Evolutionary conservation across 371 early-diverging fungal genomes (phyloP), one percentile per base, ranked within the genome.

Genomic region (Mycotypha africana): DNA sequence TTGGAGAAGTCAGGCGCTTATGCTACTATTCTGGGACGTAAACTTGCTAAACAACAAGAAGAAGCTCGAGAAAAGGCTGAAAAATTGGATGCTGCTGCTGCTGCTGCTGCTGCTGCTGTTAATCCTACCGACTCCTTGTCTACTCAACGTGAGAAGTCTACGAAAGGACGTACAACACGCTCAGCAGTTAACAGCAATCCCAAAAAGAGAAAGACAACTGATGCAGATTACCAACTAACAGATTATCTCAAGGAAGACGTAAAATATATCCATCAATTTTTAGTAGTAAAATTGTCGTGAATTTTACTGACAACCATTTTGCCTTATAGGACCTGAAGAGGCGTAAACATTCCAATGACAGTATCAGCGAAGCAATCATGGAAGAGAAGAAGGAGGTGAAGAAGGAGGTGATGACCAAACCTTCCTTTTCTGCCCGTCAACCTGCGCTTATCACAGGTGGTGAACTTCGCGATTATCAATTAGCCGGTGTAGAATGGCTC

Each of bases 401-500:
- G 25, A 41, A 23, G 11, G 41, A 21, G 7, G 28, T 47, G 2
- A 44, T 24, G 9, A 51, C 51, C 8, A 66, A 66, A 31, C 61
- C 75, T 19, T 58, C 64, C 0, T 56, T 77, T 15, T 77, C 81
- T 33, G 67, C 81, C 2, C 72, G 89, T 25, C 93, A 96, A 63
- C 93, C 93, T 7, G 34, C 63, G 6, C 56, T 86, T 26, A 79
- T 94, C 7, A 88, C 87, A 3, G 92, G 91, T 35, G 94, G 93
- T 44, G 61, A 75, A 7, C 71, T 98, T 62, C 87, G 92, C 31
- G 91, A 92, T 42, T 95, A 99, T 67, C 99, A 99, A 71, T 56
- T 98, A 35, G 89, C 91, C 7, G 99, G 99, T 41, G 81, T 98
- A 28, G 96, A 99, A 65, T 99, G 99, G 99, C 74, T 99, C 51